phyloP scores from a whole-genome alignment of 1,139 yeast species.

The Geotrichum carabidarum region DNA sequence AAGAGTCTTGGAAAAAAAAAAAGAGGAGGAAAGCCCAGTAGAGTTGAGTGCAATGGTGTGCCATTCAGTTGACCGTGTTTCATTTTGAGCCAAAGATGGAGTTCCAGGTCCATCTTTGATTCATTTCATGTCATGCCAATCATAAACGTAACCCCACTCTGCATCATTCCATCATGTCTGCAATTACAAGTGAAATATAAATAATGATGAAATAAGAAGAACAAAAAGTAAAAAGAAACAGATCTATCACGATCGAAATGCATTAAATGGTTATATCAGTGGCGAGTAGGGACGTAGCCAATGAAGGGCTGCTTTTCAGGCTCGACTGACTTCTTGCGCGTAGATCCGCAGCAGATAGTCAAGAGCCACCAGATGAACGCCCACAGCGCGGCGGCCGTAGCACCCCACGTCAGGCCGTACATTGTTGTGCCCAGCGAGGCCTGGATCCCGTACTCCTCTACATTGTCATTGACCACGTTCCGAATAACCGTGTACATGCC shows the following conservation, averaged over 20 bases:
- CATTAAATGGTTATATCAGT: slow-evolving; percentile 1
- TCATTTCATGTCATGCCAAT: too few relatives aligned
- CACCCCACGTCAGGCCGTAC: slow-evolving; percentile 46
- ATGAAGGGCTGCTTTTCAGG: slow-evolving; percentile 32
- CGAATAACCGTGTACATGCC: slow-evolving; percentile 41
- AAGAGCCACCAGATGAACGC: slow-evolving; percentile 41
- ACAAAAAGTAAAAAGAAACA: neutral
- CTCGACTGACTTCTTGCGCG: slow-evolving; percentile 21
- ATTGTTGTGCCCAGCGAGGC: slow-evolving; percentile 40
- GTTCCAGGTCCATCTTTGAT: too few relatives aligned
- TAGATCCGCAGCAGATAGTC: slow-evolving; percentile 43
- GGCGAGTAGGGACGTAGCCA: slow-evolving; percentile 27
- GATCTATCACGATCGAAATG: neutral
- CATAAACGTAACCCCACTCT: neutral
- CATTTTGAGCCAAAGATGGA: too few relatives aligned
- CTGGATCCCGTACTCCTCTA: slow-evolving; percentile 38
- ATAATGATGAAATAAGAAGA: neutral
- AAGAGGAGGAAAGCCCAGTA: too few relatives aligned
- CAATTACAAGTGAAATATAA: too few relatives aligned
- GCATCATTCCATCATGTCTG: neutral
- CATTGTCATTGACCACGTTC: slow-evolving; percentile 39
- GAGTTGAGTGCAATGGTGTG: too few relatives aligned
- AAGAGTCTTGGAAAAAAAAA: too few relatives aligned
- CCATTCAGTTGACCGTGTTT: too few relatives aligned
- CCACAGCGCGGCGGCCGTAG: slow-evolving; percentile 40